Base-by-base conservation (phyloP, 352 stramenopile species). In the Globisporangium lucens region DNA sequence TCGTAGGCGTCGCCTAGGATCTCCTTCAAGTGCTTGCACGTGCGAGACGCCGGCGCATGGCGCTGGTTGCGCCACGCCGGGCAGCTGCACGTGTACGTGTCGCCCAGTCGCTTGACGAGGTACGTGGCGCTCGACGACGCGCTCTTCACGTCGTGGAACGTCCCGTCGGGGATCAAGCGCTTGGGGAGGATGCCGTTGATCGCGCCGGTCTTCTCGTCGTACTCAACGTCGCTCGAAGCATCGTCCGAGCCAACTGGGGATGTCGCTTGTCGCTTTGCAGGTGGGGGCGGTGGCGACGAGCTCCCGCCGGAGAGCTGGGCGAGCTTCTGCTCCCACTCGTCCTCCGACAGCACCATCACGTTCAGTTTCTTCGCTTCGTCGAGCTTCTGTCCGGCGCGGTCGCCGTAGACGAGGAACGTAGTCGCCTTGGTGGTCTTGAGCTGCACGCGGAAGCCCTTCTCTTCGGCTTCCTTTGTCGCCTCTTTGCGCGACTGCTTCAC, bases 31-130 rank as follows among this genome's bases (percentile, higher is more conserved):
- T 91, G 83, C 61, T 91, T 91, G 61, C 83, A 91, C 0, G 82
- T 89, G 15, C 83, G 73, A 0, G 70, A 68, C 8, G 70, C 82
- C 10, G 78, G 75, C 2, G 77, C 72, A 24, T 78, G 63, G 53
- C 76, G 75, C 56, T 91, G 83, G 68, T 87, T 89, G 1, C 75
- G 73, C 83, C 83, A 91, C n/a, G 82, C 80, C 9, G 82, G 82
- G 53, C 83, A 91, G 41, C 59, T 90, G 67, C 83, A 91, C 22
- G 75, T 77, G 63, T 90, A 91, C 29, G 75, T 72, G 36, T 61
- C 77, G 3, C 82, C 82, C 4, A 83, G 22, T 12, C 77, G 75
- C 66, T 87, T 86, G 61, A 80, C 73, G 24, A 82, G 60, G 69
- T 90, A 90, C 46, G 73, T 83, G n/a, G 81, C 82, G 27, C 72